Evolutionary conservation across 345 rosid species (phyloP).

Genomic region (Iberis pinnata): DNA sequence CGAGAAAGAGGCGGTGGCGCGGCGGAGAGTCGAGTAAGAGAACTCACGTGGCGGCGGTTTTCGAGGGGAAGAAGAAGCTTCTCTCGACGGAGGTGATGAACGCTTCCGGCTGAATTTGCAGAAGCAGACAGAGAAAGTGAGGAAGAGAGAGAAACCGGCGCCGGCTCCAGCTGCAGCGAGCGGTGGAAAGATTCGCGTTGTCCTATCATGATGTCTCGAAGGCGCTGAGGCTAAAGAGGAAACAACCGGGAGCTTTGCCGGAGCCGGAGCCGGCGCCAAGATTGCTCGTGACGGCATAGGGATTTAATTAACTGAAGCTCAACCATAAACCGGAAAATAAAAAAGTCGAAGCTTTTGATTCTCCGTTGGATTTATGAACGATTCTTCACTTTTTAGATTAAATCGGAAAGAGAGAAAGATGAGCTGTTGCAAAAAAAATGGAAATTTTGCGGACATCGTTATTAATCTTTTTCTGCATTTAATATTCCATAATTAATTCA

Average conservation of each 20-base stretch:
- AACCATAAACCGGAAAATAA: conserved; percentile 7
- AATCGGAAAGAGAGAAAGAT: conserved; percentile 6
- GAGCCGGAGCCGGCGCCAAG: conserved; percentile 22
- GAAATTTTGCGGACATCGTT: conserved; percentile 7
- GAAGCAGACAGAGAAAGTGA: conserved; percentile 45
- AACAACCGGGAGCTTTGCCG: neutral
- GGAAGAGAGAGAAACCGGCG: conserved; percentile 40
- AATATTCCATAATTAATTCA: neutral
- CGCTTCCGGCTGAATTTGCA: conserved; percentile 52
- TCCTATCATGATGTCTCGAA: neutral
- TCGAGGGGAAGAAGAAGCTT: conserved; percentile 27
- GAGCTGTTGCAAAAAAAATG: conserved; percentile 5
- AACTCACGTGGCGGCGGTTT: conserved; percentile 47
- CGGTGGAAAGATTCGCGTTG: conserved; percentile 27
- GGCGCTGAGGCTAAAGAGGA: no score
- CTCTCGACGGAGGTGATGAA: neutral
- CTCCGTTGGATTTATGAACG: neutral
- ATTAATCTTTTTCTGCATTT: neutral
- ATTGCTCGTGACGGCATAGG: conserved; percentile 48
- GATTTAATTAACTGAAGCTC: neutral
- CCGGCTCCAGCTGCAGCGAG: conserved; percentile 28
- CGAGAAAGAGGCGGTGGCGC: conserved; percentile 58
- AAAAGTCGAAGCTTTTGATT: conserved; percentile 4
- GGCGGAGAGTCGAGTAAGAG: conserved; percentile 58
- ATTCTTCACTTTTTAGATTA: conserved; percentile 22